Percentiles rank a stretch among this genome's conserved stretches.
Evolutionary conservation across 805 yeast species (phyloP).

Genomic region (Grigorovia humatica): DNA sequence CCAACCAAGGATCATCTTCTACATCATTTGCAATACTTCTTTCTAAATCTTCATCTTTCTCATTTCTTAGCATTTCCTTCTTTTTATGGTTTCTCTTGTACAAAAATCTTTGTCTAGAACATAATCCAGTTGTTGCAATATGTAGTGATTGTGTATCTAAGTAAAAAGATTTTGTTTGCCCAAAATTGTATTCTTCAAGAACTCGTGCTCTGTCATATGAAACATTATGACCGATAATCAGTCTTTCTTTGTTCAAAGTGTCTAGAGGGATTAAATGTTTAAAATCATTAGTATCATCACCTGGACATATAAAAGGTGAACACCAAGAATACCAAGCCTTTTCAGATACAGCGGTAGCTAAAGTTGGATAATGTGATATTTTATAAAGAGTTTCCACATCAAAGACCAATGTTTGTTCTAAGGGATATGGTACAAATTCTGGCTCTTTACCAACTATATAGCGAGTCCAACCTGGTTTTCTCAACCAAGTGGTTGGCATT

Average conservation of each 20-base stretch:
- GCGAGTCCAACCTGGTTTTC: constrained; percentile 70
- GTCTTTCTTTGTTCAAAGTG: constrained; percentile 35
- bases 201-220: constrained; percentile 86
- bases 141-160: constrained; percentile 91
- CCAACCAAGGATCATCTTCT: constrained; percentile 72
- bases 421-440: constrained; percentile 51
- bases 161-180: constrained; percentile 61
- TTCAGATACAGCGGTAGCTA: constrained; percentile 71
- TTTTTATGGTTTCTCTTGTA: constrained; percentile 51
- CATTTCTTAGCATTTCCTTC: constrained; percentile 10
- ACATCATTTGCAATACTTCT: constrained; percentile 18
- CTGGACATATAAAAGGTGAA: constrained; percentile 64
- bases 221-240: constrained; percentile 83
- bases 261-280: constrained; percentile 75
- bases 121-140: constrained; percentile 82
- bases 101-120: constrained; percentile 77
- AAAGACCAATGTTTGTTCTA: constrained; percentile 64
- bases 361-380: constrained; percentile 57
- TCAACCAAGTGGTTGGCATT: constrained; percentile 44
- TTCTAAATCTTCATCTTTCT: constrained; percentile 6
- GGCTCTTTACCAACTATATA: constrained; percentile 51
- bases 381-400: constrained; percentile 86
- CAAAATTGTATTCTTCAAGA: constrained; percentile 66
- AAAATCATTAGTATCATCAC: constrained; percentile 18
- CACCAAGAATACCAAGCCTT: constrained; percentile 93